Conservation (phyloP, 176 grass and related monocot genomes). For the Bromus sterilis region DNA sequence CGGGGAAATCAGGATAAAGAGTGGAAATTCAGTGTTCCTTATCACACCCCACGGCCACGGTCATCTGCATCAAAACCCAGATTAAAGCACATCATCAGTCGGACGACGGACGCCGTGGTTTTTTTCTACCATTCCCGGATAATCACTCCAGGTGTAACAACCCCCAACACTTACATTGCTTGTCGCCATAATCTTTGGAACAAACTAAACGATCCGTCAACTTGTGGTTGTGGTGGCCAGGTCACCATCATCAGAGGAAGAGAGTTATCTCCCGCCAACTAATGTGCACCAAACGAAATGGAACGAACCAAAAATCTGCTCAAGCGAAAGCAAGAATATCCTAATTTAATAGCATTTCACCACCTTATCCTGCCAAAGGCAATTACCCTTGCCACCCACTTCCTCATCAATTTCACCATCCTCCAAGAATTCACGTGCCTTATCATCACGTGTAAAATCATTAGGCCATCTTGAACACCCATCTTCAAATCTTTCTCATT, state of each 20-base stretch:
- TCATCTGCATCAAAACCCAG: conserved; percentile 23
- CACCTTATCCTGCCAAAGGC: not conserved
- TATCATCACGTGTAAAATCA: no score
- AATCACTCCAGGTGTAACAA: not conserved
- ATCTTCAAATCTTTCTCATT: no score
- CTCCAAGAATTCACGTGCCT: conserved; percentile 1
- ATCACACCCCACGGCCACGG: conserved; percentile 3
- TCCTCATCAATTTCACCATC: not conserved
- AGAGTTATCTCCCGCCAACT: not conserved
- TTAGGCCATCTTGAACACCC: no score
- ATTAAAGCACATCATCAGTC: conserved; percentile 11
- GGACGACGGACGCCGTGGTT: not conserved
- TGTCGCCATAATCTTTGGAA: not conserved
- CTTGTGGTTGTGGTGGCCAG: conserved; percentile 3
- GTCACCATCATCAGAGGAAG: conserved; percentile 11
- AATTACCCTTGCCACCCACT: not conserved
- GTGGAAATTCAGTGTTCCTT: conserved; percentile 18
- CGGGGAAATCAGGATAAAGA: not conserved
- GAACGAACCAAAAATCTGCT: not conserved
- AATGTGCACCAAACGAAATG: conserved; percentile 18
- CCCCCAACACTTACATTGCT: not conserved
- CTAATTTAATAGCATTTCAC: not conserved
- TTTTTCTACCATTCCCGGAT: not conserved
- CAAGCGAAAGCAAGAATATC: not conserved
- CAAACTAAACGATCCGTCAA: not conserved